Conservation (phyloP, 73 alveolate species). For the Blepharisma japonicum region DNA sequence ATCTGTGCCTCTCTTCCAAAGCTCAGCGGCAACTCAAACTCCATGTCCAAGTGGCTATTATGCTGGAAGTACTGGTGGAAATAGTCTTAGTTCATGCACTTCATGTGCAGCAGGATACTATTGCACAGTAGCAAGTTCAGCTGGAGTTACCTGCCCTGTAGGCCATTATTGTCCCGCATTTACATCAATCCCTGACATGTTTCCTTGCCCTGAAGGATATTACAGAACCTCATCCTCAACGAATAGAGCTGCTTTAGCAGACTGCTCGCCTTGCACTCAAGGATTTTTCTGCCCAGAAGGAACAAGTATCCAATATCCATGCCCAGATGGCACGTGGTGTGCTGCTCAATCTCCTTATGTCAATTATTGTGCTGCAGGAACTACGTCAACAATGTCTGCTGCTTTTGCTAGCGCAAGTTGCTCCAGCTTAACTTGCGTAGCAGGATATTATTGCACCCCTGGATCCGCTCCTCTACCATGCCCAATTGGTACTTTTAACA, state of each 20-base stretch:
- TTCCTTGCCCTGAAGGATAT: conserved; percentile 59
- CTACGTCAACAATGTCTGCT: conserved; percentile 22
- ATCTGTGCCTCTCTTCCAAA: not conserved
- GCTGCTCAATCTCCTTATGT: conserved; percentile 40
- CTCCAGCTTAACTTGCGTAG: conserved; percentile 38
- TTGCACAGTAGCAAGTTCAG: conserved; percentile 41
- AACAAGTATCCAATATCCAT: conserved; percentile 41
- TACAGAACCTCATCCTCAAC: conserved; percentile 36
- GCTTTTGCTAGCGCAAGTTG: not conserved
- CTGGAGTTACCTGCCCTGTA: conserved; percentile 44
- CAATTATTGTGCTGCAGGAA: conserved; percentile 29
- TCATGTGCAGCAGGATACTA: conserved; percentile 66
- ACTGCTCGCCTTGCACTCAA: conserved; percentile 55
- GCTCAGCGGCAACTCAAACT: conserved; percentile 39
- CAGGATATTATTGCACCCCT: conserved; percentile 58
- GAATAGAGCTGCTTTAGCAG: conserved; percentile 15
- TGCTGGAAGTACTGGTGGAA: conserved; percentile 39
- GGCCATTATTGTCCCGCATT: conserved; percentile 70
- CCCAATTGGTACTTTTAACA: conserved; percentile 40
- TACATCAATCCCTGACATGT: not conserved
- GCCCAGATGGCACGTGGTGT: conserved; percentile 70
- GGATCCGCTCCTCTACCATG: conserved; percentile 31
- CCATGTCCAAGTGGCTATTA: conserved; percentile 29
- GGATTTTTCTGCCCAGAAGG: conserved; percentile 57
- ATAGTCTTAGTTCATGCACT: conserved; percentile 52